Percentiles rank a stretch among this genome's conserved stretches.
These are phyloP conservation scores for Mitragyna speciosa DNA, from an alignment of 257 asterid genomes.

Conservation along the genomic window DNA sequence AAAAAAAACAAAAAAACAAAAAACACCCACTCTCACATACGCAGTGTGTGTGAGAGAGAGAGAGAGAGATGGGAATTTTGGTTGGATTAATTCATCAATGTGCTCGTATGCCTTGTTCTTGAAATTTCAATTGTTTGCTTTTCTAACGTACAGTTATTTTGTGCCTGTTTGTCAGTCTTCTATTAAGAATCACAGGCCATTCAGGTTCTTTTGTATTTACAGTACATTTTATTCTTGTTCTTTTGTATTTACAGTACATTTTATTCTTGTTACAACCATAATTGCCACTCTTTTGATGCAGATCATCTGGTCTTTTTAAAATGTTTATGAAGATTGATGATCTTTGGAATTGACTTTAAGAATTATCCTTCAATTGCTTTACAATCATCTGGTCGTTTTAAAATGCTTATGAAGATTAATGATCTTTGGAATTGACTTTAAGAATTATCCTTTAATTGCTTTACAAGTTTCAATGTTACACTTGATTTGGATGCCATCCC, in stretches of 20 bases:
- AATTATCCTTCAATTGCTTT: neutral
- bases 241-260: no score
- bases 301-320: neutral
- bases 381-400: no score
- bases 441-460: neutral
- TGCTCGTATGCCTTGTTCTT: no score
- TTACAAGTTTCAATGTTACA: neutral
- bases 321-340: neutral
- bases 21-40: no score
- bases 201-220: no score
- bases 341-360: neutral
- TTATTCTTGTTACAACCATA: neutral
- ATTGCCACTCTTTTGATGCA: neutral
- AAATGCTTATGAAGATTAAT: neutral
- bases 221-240: neutral
- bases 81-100: neutral
- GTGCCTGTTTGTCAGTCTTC: no score
- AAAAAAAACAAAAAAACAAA: no score
- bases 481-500: neutral
- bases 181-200: no score
- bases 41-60: neutral
- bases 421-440: neutral
- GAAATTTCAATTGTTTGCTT: no score
- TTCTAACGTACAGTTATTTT: no score
- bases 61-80: neutral